Conservation (phyloP, 2,329 filamentous ascomycete genomes). For the Ilyonectria robusta region DNA sequence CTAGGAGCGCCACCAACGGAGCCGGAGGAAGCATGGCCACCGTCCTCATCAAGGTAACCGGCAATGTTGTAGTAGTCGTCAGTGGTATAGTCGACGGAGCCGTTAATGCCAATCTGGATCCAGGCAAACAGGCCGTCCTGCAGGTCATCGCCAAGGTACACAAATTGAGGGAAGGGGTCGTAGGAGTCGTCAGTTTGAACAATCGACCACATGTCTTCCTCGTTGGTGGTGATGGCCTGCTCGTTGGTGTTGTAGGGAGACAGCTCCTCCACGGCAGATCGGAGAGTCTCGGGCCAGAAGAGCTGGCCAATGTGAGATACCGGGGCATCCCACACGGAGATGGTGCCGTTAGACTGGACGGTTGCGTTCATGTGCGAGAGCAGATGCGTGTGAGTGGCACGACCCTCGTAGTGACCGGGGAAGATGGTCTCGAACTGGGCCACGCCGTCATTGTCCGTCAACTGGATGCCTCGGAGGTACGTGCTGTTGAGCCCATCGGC, state of each 20-base stretch:
- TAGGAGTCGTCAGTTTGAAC: slow-evolving; percentile 59
- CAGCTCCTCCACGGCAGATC: slow-evolving; percentile 60
- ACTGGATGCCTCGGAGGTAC: slow-evolving; percentile 58
- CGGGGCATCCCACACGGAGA: slow-evolving; percentile 32
- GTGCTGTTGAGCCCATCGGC: slow-evolving; percentile 52
- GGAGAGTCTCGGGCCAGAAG: slow-evolving; percentile 71
- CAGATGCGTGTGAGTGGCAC: slow-evolving; percentile 57
- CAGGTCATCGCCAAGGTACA: slow-evolving; percentile 66
- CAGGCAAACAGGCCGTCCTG: slow-evolving; percentile 67
- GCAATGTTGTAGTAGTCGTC: slow-evolving; percentile 29
- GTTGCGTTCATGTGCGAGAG: slow-evolving; percentile 53
- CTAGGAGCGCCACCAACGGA: not conserved
- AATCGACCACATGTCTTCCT: slow-evolving; percentile 58
- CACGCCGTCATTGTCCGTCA: slow-evolving; percentile 57
- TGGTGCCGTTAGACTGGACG: slow-evolving; percentile 63
- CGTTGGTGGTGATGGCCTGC: slow-evolving; percentile 61
- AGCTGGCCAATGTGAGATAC: slow-evolving; percentile 73
- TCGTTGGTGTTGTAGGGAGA: slow-evolving; percentile 61
- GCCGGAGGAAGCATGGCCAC: slow-evolving; percentile 12
- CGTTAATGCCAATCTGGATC: slow-evolving; percentile 66
- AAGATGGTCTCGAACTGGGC: slow-evolving; percentile 59
- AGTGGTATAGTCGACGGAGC: slow-evolving; percentile 18
- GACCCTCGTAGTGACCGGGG: slow-evolving; percentile 60
- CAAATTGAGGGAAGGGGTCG: slow-evolving; percentile 72
- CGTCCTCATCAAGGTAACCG: slow-evolving; percentile 25